Percentiles rank a stretch among this genome's conserved stretches.
phyloP scores from a whole-genome alignment of 225 moss, liverwort and hornwort species.

The Physcomitrellopsis africana region DNA sequence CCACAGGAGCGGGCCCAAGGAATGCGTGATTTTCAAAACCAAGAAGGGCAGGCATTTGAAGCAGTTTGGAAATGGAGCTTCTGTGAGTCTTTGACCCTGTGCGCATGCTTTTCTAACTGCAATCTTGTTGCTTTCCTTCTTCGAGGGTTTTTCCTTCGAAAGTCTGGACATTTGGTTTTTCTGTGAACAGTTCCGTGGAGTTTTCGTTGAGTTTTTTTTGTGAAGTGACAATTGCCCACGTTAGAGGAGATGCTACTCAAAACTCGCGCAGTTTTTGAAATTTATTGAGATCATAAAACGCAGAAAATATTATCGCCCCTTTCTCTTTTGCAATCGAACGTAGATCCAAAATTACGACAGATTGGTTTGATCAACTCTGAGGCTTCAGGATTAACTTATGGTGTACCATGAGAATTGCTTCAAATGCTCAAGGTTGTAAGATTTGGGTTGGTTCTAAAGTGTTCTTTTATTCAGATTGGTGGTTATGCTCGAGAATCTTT shows the following conservation, averaged over 20 bases:
- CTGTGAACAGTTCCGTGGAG: background rate
- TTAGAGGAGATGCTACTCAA: background rate
- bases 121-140: too few species aligned
- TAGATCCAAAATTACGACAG: background rate
- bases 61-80: slow-evolving; percentile 11
- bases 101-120: background rate
- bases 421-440: background rate
- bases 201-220: slow-evolving; percentile 1
- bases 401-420: background rate
- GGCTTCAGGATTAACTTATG: background rate
- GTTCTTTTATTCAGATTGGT: slow-evolving; percentile 34
- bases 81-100: slow-evolving; percentile 27
- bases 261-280: background rate
- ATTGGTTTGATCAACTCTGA: background rate
- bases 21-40: slow-evolving; percentile 10
- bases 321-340: background rate
- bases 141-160: background rate
- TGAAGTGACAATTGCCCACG: background rate
- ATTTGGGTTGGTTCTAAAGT: background rate
- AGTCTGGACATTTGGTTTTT: background rate
- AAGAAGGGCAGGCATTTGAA: slow-evolving; percentile 13
- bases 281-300: slow-evolving; percentile 9
- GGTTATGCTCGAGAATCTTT: slow-evolving; percentile 3
- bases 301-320: background rate
- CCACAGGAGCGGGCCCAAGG: slow-evolving; percentile 12